These are phyloP conservation scores for Omphalea diandra DNA, from an alignment of 441 rosid genomes.

Conservation along the genomic window DNA sequence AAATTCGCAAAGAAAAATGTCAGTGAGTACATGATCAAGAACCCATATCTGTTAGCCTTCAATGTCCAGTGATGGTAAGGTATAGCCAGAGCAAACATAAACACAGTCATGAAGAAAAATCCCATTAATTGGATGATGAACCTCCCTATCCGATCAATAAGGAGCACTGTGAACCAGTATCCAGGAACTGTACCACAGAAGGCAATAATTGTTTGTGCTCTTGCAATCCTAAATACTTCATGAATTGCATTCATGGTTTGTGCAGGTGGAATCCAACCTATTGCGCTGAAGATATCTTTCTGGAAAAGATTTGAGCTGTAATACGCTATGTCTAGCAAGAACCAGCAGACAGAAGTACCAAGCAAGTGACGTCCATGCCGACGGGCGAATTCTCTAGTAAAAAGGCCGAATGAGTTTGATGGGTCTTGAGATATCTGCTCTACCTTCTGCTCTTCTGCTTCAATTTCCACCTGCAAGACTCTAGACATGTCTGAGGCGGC, in stretches of 20 bases:
- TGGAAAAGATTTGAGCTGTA: conserved; percentile 75
- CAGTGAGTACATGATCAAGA: conserved; percentile 56
- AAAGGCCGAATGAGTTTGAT: conserved; percentile 43
- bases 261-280: conserved; percentile 72
- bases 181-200: conserved; percentile 74
- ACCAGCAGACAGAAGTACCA: conserved; percentile 70
- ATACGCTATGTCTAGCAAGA: conserved; percentile 70
- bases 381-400: conserved; percentile 43
- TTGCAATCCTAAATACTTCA: conserved; percentile 59
- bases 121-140: conserved; percentile 77
- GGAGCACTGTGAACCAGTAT: conserved; percentile 74
- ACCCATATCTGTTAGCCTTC: conserved; percentile 56
- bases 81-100: conserved; percentile 71
- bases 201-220: conserved; percentile 73
- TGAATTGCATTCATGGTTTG: conserved; percentile 65
- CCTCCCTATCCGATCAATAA: conserved; percentile 63
- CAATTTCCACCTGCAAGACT: conserved; percentile 61
- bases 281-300: conserved; percentile 70
- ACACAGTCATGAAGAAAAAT: conserved; percentile 79
- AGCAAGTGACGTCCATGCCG: conserved; percentile 64
- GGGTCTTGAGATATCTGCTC: conserved; percentile 24
- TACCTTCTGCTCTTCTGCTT: conserved; percentile 45
- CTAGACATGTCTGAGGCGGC: conserved; percentile 75
- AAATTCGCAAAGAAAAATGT: conserved; percentile 86
- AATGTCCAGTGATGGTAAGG: conserved; percentile 73